Evolutionary conservation across 139 green algal genomes (phyloP), one percentile per base, ranked within the genome.

Genomic region (Raphidocelis subcapitata): DNA sequence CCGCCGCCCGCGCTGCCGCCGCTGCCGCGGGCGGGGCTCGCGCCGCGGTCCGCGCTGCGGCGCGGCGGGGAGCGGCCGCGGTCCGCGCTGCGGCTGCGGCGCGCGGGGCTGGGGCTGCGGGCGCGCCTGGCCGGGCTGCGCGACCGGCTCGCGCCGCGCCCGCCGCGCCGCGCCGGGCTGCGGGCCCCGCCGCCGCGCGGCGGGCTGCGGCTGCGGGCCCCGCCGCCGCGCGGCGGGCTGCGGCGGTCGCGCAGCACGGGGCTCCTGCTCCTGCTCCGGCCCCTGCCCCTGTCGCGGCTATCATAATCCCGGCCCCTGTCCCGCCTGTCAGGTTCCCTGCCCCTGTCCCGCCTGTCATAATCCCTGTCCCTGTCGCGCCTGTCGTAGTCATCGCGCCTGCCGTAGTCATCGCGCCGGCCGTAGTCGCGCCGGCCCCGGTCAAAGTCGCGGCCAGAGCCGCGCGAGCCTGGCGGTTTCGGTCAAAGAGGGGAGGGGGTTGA

Each of bases 21-120:
- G 44, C 69, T 18, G 44, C 80, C 46, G 0, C 67, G 47, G 14
- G 67, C 65, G 14, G 56, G 52, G 46, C 68, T 47, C 54, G 47
- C 36, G 37, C 63, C 21, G 23, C 62, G 26, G 57, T 57, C 29
- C 18, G 44, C 16, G 61, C 52, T 23, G 70, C 47, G 26, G 35
- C 70, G 33, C 57, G 47, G 31, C 8, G 49, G 41, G 21, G 55
- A 62, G 20, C 64, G 26, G 47, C 72, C 65, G 51, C 46, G 23
- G 26, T 31, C 54, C 29, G 1, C 3, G 5, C 37, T 41, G 44
- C 26, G 3, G 20, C 44, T 23, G 44, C 24, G 28, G 10, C 8
- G 24, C 24, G 5, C 4, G 3, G 26, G 3, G 60, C 60, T 36
- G 31, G 49, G 65, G 59, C 69, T 52, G 59, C 29, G 4, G 32